These are phyloP conservation scores for Saccharomycopsis amapae DNA, from an alignment of 805 yeast species.

Conservation along the genomic window DNA sequence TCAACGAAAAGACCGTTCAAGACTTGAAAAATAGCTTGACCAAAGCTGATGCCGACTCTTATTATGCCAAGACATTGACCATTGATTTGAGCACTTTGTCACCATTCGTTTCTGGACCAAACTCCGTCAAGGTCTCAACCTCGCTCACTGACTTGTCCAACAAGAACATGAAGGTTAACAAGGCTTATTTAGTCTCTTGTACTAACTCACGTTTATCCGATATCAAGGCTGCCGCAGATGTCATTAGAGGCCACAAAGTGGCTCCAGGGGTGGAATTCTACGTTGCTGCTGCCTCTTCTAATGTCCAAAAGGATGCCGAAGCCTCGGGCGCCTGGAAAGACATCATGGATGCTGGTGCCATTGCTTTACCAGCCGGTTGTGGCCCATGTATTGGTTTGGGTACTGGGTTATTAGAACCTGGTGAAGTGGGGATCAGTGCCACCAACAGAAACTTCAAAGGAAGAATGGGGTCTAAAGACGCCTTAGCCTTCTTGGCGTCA, in stretches of 20 bases:
- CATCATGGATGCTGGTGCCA: conserved; percentile 87
- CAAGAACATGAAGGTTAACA: conserved; percentile 71
- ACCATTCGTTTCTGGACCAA: conserved; percentile 93
- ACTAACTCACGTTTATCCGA: conserved; percentile 93
- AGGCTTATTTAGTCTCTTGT: conserved; percentile 96
- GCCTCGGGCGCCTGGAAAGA: conserved; percentile 87
- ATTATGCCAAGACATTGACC: conserved; percentile 79
- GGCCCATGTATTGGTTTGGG: conserved; percentile 99
- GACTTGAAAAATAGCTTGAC: conserved; percentile 38
- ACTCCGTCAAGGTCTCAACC: conserved; percentile 87
- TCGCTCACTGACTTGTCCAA: conserved; percentile 68
- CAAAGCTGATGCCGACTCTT: conserved; percentile 60
- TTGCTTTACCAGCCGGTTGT: conserved; percentile 95
- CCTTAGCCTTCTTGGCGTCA: conserved; percentile 90
- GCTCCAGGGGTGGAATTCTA: conserved; percentile 91
- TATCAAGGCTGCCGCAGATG: conserved; percentile 88
- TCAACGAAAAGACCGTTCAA: conserved; percentile 55
- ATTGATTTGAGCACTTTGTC: conserved; percentile 75
- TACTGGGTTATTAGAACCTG: conserved; percentile 84
- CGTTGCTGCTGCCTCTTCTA: conserved; percentile 94
- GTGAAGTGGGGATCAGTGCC: conserved; percentile 97
- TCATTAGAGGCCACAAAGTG: conserved; percentile 73
- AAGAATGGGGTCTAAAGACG: conserved; percentile 97
- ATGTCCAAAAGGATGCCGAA: conserved; percentile 90
- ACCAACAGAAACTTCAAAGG: conserved; percentile 99